Conservation (phyloP, 1,139 yeast genomes). For the Trichomonascaceae sp. region DNA sequence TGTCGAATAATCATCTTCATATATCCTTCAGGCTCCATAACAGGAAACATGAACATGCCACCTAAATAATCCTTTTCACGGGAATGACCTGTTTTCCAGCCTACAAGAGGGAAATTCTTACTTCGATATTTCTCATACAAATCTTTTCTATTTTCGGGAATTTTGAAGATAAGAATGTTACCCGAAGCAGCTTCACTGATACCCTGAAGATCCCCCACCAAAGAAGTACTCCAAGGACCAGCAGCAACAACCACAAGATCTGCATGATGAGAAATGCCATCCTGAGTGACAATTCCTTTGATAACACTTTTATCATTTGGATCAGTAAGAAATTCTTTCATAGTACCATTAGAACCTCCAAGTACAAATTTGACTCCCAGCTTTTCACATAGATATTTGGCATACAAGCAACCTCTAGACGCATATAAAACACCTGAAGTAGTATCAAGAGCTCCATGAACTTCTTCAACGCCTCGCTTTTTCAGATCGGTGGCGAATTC, state of each 20-base stretch:
- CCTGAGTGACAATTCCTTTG: conserved; percentile 32
- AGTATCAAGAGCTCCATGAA: conserved; percentile 14
- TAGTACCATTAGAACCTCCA: conserved; percentile 23
- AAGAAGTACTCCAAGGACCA: conserved; percentile 40
- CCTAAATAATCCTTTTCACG: conserved; percentile 13
- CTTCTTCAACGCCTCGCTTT: conserved; percentile 6
- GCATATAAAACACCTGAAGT: conserved; percentile 15
- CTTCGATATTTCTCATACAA: conserved; percentile 12
- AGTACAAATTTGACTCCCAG: conserved; percentile 33
- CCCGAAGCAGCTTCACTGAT: conserved; percentile 15
- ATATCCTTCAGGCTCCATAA: conserved; percentile 14
- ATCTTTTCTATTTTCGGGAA: conserved; percentile 14
- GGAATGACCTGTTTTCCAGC: conserved; percentile 14
- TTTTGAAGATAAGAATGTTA: conserved; percentile 10
- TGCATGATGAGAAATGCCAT: conserved; percentile 29
- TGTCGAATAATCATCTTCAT: conserved; percentile 15
- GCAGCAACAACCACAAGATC: conserved; percentile 36
- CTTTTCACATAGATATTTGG: conserved; percentile 20
- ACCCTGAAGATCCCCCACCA: conserved; percentile 22
- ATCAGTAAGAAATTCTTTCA: conserved; percentile 19
- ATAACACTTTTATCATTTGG: conserved; percentile 15
- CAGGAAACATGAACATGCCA: conserved; percentile 15
- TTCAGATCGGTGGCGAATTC: conserved; percentile 10
- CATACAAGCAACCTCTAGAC: conserved; percentile 13
- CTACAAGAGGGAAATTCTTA: conserved; percentile 13